phyloP scores from a whole-genome alignment of 2,329 filamentous ascomycete genomes.

The Xylariales sp. region DNA sequence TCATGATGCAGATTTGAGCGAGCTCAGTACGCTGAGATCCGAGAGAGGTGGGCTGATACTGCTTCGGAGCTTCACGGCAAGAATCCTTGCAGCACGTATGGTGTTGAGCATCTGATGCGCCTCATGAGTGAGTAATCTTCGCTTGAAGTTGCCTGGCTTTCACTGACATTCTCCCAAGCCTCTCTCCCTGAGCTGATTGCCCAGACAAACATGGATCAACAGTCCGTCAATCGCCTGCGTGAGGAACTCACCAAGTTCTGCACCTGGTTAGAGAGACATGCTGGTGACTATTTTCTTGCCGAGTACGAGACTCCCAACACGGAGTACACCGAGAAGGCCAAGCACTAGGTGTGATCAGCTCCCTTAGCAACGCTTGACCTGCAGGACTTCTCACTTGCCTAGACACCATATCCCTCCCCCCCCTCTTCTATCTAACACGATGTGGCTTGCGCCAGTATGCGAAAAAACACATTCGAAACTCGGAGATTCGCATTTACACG shows the following conservation, averaged over 20 bases:
- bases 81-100: constrained; percentile 76
- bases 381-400: too few species aligned
- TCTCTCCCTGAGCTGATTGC: constrained; percentile 89
- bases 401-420: too few species aligned
- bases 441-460: too few species aligned
- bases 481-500: too few species aligned
- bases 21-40: constrained; percentile 75
- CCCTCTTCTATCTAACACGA: too few species aligned
- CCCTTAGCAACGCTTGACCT: too few species aligned
- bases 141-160: background rate
- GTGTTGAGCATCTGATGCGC: constrained; percentile 84
- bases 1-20: constrained; percentile 70
- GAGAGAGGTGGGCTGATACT: constrained; percentile 61
- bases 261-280: constrained; percentile 75
- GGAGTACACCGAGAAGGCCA: constrained; percentile 67
- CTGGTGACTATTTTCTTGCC: constrained; percentile 69
- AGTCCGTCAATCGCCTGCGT: constrained; percentile 80
- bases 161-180: constrained; percentile 45
- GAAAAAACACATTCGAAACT: too few species aligned
- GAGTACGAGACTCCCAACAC: constrained; percentile 70
- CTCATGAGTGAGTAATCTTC: constrained; percentile 66
- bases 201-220: constrained; percentile 96
- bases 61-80: constrained; percentile 65
- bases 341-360: constrained; percentile 17
- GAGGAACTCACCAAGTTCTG: constrained; percentile 87